A percentile compares a stretch with the other conserved stretches of the same genome.
These are phyloP conservation scores for Tulasnella calospora DNA, from an alignment of 768 basidiomycete genomes.

Conservation along the genomic window DNA sequence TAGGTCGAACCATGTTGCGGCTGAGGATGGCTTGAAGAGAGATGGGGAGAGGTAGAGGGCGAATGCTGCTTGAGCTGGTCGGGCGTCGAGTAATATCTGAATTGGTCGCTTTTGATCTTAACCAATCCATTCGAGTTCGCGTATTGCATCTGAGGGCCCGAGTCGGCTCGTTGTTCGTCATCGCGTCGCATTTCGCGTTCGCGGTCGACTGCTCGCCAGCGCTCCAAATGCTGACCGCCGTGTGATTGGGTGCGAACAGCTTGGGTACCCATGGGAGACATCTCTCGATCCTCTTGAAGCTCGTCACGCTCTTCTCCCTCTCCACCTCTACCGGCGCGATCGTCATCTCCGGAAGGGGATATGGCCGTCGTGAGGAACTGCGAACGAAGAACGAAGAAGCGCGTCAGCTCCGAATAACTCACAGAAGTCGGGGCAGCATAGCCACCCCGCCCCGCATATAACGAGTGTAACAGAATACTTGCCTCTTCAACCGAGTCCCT, in stretches of 20 bases:
- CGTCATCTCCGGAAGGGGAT: not conserved
- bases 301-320: constrained; percentile 15
- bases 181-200: constrained; percentile 7
- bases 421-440: not conserved
- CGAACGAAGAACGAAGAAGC: not conserved
- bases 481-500: constrained; percentile 20
- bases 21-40: not conserved
- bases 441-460: constrained; percentile 2
- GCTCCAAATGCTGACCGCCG: not conserved
- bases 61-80: constrained; percentile 5
- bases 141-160: constrained; percentile 9
- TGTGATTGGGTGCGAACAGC: not conserved
- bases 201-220: not conserved
- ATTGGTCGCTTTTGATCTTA: constrained; percentile 15
- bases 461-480: not conserved
- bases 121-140: constrained; percentile 15
- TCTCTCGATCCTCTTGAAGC: not conserved
- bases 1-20: not conserved
- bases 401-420: not conserved
- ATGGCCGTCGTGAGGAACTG: constrained; percentile 12
- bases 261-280: not conserved
- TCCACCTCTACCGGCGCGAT: not conserved
- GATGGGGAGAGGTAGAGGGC: not conserved
- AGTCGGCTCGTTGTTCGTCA: not conserved
- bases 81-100: constrained; percentile 21